Percentiles rank a stretch among this genome's conserved stretches.
Evolutionary conservation across 257 asterid genomes (phyloP).

Genomic region (Nicotiana benthamiana): DNA sequence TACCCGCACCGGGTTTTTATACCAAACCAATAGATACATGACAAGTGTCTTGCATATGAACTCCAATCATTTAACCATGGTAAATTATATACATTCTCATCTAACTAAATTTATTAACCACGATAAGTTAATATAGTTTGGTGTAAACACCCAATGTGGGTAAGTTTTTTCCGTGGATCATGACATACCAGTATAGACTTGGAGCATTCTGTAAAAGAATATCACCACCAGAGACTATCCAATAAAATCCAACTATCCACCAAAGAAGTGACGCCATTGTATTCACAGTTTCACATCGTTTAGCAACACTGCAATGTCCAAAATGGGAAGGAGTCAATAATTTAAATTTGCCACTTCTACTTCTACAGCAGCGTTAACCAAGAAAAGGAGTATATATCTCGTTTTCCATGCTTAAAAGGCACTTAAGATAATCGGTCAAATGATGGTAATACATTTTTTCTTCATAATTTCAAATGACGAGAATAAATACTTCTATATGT

Average conservation of each 20-base stretch:
- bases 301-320: constrained; percentile 41
- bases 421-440: background rate
- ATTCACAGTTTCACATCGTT: constrained; percentile 80
- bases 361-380: background rate
- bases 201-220: constrained; percentile 63
- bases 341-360: background rate
- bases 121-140: too few species aligned
- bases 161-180: too few species aligned
- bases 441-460: background rate
- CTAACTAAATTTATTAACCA: too few species aligned
- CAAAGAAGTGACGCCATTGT: constrained; percentile 84
- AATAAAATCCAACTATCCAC: constrained; percentile 96
- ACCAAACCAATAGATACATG: too few species aligned
- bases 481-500: background rate
- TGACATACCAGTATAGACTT: constrained; percentile 71
- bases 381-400: background rate
- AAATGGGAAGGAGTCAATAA: constrained; percentile 12
- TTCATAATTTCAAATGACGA: background rate
- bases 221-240: constrained; percentile 89
- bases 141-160: too few species aligned
- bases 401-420: background rate
- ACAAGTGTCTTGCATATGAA: too few species aligned
- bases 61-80: too few species aligned
- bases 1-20: too few species aligned
- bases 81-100: too few species aligned